Percentiles rank a stretch among this genome's conserved stretches.
phyloP scores from a whole-genome alignment of 305 asterid genomes.

The Solanum chacoense region DNA sequence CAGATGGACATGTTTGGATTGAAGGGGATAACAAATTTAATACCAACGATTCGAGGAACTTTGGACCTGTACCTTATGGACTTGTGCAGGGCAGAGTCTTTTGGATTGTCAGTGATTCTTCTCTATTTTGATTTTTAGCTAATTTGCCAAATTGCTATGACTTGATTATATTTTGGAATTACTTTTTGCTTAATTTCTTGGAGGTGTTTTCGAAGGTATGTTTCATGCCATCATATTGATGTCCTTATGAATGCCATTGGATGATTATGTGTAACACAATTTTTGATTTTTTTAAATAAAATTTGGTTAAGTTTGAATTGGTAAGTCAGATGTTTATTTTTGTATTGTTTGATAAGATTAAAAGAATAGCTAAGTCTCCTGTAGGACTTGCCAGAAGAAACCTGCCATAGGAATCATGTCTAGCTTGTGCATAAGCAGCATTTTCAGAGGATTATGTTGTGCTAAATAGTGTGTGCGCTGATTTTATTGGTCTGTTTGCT shows the following conservation, averaged over 20 bases:
- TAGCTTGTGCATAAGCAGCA: neutral
- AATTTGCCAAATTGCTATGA: neutral
- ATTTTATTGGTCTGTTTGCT: neutral
- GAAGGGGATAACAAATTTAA: slow-evolving; percentile 53
- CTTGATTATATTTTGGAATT: neutral
- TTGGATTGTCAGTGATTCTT: slow-evolving; percentile 37
- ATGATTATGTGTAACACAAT: neutral
- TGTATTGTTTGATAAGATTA: neutral
- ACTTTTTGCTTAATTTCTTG: neutral
- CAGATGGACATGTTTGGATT: slow-evolving; percentile 80
- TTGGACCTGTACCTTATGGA: slow-evolving; percentile 75
- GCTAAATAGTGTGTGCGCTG: neutral
- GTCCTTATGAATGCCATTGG: neutral
- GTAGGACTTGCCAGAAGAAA: neutral
- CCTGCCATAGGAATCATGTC: neutral
- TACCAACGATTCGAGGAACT: slow-evolving; percentile 59
- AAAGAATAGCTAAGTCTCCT: neutral
- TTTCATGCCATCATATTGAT: neutral
- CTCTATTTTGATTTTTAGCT: neutral
- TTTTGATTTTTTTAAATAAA: neutral
- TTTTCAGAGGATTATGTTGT: neutral
- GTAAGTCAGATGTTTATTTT: neutral
- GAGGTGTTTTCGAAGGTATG: neutral
- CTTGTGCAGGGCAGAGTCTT: slow-evolving; percentile 46
- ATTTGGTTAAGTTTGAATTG: neutral